Percentiles rank a stretch among this genome's conserved stretches.
Evolutionary conservation across 2,329 filamentous ascomycete species (phyloP).

Genomic region (Pyrenochaeta sp.): DNA sequence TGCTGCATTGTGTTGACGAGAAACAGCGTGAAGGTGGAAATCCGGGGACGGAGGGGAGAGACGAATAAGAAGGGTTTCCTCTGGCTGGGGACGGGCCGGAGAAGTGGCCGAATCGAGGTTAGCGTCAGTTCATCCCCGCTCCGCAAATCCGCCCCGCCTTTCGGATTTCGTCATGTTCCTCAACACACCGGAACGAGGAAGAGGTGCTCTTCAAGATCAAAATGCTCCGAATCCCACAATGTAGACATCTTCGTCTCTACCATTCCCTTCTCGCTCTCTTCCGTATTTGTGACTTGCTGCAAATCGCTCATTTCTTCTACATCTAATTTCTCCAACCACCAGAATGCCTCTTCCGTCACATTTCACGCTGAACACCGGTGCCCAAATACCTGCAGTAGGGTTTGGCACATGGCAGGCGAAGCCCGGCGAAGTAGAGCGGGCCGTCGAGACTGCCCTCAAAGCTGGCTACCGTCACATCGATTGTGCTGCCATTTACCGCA

Average conservation of each 20-base stretch:
- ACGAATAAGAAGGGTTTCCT: conserved; percentile 1
- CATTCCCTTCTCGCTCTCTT: too few species aligned
- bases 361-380: conserved; percentile 69
- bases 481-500: conserved; percentile 77
- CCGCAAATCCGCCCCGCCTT: background rate
- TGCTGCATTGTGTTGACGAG: background rate
- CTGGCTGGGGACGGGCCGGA: too few species aligned
- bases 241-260: too few species aligned
- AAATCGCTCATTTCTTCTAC: background rate
- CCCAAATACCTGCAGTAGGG: conserved; percentile 76
- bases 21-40: background rate
- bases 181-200: background rate
- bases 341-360: conserved; percentile 37
- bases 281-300: too few species aligned
- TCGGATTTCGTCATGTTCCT: background rate
- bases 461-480: conserved; percentile 77
- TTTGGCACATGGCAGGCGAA: conserved; percentile 79
- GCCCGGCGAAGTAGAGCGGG: conserved; percentile 64
- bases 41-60: background rate
- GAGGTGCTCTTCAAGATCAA: too few species aligned
- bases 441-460: conserved; percentile 72
- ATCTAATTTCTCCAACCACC: background rate
- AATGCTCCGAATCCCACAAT: too few species aligned
- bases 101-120: background rate
- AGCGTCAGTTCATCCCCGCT: background rate